Base-by-base conservation (phyloP, 495 filamentous ascomycete species). In the Trichoderma parareesei region DNA sequence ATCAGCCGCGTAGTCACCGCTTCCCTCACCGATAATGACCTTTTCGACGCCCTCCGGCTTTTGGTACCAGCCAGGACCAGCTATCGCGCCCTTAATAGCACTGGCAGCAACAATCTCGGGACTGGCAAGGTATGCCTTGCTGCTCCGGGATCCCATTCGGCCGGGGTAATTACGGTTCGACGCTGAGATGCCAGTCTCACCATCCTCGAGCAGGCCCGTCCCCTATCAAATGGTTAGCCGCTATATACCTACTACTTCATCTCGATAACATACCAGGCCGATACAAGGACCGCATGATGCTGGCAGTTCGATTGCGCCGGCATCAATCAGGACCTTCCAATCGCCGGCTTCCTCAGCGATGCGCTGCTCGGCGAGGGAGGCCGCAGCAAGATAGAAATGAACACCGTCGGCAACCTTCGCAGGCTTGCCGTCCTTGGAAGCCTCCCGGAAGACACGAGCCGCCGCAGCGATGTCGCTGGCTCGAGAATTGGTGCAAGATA, bases 111-210 rank as follows among this genome's bases (percentile, higher is more conserved):
- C 93, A 13, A 97, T 89, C 67, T 97, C 93, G 5, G 94, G 93
- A 66, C 87, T 92, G 9, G 87, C 90, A 3, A 98, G 86, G 72
- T 98, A 98, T 0, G 92, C 91, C 67, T 91, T 88, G 0, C 92
- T 91, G 5, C 92, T 86, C 8, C 81, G 86, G 6, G 81, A 86
- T 4, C 93, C 93, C 92, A 97, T 96, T 27, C 93, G 85, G 0
- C 91, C 93, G 76, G 94, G 93, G 81, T 96, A 97, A 74, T 96
- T 97, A 20, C 93, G 86, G 78, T 97, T 97, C 61, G 83, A 88
- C 0, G 91, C 90, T 67, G 83, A 88, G 70, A 97, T 95, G n/a
- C 93, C 93, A 38, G 93, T 87, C 76, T 97, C 91, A 2, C 90
- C 90, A 10, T 85, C 82, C 70, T 97, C 89, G 0, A 97, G 82